Base-by-base conservation (phyloP, 2,329 filamentous ascomycete genomes). In the Dactylonectria macrodidyma region DNA sequence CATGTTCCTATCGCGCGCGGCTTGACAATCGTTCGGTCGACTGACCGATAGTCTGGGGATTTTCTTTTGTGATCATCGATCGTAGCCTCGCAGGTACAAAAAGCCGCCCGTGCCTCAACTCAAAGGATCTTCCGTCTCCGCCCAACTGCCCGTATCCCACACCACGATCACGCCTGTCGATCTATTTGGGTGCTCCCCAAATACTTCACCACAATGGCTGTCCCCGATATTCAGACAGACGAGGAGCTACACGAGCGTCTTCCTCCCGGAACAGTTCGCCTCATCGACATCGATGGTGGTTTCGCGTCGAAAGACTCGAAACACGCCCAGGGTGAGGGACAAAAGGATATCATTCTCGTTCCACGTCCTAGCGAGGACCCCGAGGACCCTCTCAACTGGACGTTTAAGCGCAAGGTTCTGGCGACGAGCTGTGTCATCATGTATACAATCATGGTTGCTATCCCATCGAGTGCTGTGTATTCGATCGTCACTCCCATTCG, bases 401-500 rank as follows among this genome's bases (percentile, higher is more conserved):
- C 66, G 0, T 59, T 54, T 14, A 61, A 54, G 50, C 69, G 76
- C 12, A 77, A 77, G 52, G 33, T 69, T 16, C 59, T 77, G 1
- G 62, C 70, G 5, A 67, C 67, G 11, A 69, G 60, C 62, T 76
- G 73, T 19, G 68, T 77, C 3, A 48, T 76, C 11, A 33, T 77
- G 2, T 77, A 78, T 56, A 75, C 67, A 16, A 59, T 74, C 52
- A 68, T 64, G 50, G 72, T 70, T 19, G 71, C 66, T 3, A 67
- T 74, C 5, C 70, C 73, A 1, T 75, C 72, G 5, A 77, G 73
- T 44, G 76, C 75, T 1, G 75, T 79, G 2, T 80, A 80, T 44
- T 79, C 77, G 0, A 71, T 80, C 3, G 70, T 79, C 3, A 77
- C 75, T 1, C 78, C 77, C 1, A 74, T 79, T 34, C 57, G 73